Conservation (phyloP, 75 land plant genomes). For the Larix kaempferi region DNA sequence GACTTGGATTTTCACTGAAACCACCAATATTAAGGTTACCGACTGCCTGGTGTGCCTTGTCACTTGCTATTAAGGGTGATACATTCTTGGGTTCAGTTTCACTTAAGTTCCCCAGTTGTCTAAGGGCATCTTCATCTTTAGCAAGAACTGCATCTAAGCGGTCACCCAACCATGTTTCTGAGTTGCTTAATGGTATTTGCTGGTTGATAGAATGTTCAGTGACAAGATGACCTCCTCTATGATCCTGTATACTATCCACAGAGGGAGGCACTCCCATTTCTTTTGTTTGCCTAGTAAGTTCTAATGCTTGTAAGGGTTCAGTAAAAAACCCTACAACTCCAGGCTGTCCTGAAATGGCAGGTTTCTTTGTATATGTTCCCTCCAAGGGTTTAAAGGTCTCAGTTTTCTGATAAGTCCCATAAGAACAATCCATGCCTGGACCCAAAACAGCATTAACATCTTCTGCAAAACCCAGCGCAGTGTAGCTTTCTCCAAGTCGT, state of each 20-base stretch:
- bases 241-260: not conserved
- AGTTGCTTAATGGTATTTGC: not conserved
- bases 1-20: not conserved
- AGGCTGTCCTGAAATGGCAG: not conserved
- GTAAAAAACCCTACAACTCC: not conserved
- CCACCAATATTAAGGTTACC: too few species aligned
- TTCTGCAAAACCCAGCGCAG: not conserved
- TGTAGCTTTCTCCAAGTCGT: not conserved
- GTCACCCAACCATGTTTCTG: not conserved
- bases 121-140: not conserved
- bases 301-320: not conserved
- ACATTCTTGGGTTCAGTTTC: too few species aligned
- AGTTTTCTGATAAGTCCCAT: not conserved
- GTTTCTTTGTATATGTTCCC: not conserved
- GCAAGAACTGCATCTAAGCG: not conserved
- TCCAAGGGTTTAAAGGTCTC: not conserved
- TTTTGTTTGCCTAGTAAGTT: not conserved
- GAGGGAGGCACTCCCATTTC: slow-evolving; percentile 3
- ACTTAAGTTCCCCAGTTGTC: too few species aligned
- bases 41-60: too few species aligned
- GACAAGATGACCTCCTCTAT: not conserved
- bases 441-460: not conserved
- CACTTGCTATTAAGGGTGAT: too few species aligned
- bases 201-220: not conserved
- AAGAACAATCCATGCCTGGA: not conserved